A percentile compares a stretch with the other conserved stretches of the same genome.
Conservation (phyloP, 2,329 filamentous ascomycete genomes). For the Botrytis pseudocinerea region DNA sequence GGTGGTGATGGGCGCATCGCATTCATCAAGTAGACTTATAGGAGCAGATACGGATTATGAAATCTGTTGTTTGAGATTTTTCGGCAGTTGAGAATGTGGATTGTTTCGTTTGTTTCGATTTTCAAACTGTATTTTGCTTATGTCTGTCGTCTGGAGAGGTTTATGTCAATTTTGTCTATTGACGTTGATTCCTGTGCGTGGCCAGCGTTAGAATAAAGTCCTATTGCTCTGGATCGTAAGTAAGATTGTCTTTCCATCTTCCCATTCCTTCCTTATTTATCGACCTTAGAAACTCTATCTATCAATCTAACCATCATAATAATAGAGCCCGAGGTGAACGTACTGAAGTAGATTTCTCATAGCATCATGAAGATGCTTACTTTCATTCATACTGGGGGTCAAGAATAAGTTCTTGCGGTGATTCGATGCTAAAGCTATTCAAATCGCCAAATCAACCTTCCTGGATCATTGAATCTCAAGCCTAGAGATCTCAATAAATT, state of each 20-base stretch:
- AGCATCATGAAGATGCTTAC: neutral
- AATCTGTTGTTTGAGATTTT: neutral
- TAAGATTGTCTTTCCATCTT: neutral
- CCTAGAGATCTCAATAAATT: neutral
- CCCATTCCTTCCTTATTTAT: neutral
- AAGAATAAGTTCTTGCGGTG: too few relatives aligned
- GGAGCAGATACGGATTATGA: neutral
- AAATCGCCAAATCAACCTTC: neutral
- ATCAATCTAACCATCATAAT: neutral
- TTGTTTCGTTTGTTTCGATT: neutral
- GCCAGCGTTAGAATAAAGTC: neutral
- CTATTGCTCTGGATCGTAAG: neutral
- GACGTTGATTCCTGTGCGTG: neutral
- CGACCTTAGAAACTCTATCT: neutral
- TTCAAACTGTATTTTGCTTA: neutral
- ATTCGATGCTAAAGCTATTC: too few relatives aligned
- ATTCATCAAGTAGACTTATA: neutral
- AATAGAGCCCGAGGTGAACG: neutral
- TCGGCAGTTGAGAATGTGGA: neutral
- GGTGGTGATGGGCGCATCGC: neutral
- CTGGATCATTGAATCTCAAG: neutral
- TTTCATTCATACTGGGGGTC: neutral
- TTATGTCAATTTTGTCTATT: neutral
- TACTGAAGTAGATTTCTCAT: neutral
- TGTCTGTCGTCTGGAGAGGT: neutral